A percentile compares a stretch with the other conserved stretches of the same genome.
Conservation (phyloP, 805 yeast genomes). For the Pichia phayaonensis region DNA sequence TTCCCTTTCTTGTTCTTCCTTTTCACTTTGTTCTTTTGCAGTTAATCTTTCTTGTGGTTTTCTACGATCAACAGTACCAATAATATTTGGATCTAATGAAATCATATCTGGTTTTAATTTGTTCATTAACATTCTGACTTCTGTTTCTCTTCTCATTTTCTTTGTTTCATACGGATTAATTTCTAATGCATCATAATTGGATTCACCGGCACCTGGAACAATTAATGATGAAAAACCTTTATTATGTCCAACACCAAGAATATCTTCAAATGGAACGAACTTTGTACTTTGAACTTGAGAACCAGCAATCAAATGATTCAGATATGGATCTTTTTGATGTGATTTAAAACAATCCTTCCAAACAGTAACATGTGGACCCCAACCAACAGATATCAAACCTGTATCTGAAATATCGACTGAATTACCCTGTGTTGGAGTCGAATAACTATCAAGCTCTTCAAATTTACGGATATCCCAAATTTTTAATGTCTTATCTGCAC, state of each 20-base stretch:
- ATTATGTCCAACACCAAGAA: conserved; percentile 82
- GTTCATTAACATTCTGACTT: conserved; percentile 77
- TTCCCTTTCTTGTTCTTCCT: conserved; percentile 25
- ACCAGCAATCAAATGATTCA: conserved; percentile 83
- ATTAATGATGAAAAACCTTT: conserved; percentile 76
- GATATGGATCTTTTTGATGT: conserved; percentile 78
- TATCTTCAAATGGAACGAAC: conserved; percentile 94
- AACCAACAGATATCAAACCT: conserved; percentile 80
- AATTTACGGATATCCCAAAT: conserved; percentile 91
- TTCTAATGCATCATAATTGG: conserved; percentile 92
- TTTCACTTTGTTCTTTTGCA: conserved; percentile 47
- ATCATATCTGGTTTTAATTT: conserved; percentile 91
- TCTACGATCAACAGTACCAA: conserved; percentile 76
- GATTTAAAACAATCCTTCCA: conserved; percentile 79
- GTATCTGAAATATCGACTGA: conserved; percentile 77
- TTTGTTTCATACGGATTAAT: conserved; percentile 86
- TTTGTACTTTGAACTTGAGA: conserved; percentile 57
- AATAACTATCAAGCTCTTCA: conserved; percentile 63
- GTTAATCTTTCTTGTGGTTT: conserved; percentile 57
- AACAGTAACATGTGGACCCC: conserved; percentile 92
- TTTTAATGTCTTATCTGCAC: conserved; percentile 76
- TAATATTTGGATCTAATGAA: conserved; percentile 76
- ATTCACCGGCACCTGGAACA: conserved; percentile 97
- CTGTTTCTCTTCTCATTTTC: conserved; percentile 88
- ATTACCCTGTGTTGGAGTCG: conserved; percentile 77